Base-by-base conservation (phyloP, 139 green algal genomes). In the Pleodorina starrii region DNA sequence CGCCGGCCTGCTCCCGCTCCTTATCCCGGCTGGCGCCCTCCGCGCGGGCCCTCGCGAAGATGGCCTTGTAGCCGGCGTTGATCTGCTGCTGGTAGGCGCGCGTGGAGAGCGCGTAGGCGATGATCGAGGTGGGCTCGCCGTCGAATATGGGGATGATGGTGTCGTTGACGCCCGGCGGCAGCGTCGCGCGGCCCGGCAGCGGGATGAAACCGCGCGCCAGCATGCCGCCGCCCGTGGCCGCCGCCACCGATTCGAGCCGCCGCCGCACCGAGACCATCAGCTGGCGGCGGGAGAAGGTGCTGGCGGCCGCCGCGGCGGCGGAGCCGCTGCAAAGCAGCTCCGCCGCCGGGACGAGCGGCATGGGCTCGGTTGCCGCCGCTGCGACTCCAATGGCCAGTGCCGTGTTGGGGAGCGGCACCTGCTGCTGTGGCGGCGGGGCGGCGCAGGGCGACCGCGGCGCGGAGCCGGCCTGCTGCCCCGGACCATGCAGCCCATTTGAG, bases 61-160 rank as follows among this genome's bases (percentile, higher is more conserved):
- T 87, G 36, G 60, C 63, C 81, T 87, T 87, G 59, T 87, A 87
- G 29, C 86, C 79, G 10, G 90, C 93, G 63, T 93, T 94, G 59
- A 97, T 90, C 79, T 95, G 93, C 81, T 93, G 90, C 73, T 97
- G 93, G 88, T 97, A 97, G 25, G 63, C 29, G 3, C 90, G 87
- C 23, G 92, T 95, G n/a, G 93, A 92, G 48, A 98, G 89, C n/a
- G 93, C 94, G 90, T 98, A 97, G 23, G 96, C 94, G 38, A 97
- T 92, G 36, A 98, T 92, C 57, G 94, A 97, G 46, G 96, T 97
- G 19, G 96, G 96, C 91, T 99, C 97, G 9, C 87, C 76, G 46
- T 98, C 95, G 36, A 87, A 81, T 82, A 92, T 92, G 63, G 89
- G 82, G 23, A 97, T 88, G 6, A 96, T 82, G 17, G 85, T 79